Evolutionary conservation across 352 stramenopile species (phyloP).

Genomic region (Pythium monospermum): DNA sequence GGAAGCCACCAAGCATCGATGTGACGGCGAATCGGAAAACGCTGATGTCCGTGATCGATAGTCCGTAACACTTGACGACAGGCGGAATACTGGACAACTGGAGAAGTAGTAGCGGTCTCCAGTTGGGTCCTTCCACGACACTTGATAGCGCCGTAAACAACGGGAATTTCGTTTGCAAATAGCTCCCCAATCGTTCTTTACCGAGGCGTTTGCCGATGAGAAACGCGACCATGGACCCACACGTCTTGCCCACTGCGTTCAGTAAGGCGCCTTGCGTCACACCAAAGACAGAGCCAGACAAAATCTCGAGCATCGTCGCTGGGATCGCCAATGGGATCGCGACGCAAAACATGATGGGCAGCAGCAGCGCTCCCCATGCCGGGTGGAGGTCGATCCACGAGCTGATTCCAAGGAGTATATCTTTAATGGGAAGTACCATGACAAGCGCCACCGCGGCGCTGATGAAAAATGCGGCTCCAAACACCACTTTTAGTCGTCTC

Average conservation of each 20-base stretch:
- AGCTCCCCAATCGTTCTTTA: conserved; percentile 37
- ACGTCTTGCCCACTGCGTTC: conserved; percentile 56
- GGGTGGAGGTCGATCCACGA: conserved; percentile 49
- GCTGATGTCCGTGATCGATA: conserved; percentile 60
- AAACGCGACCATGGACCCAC: conserved; percentile 60
- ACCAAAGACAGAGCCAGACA: conserved; percentile 61
- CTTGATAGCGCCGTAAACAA: conserved; percentile 39
- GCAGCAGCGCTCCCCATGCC: conserved; percentile 34
- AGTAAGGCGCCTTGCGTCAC: conserved; percentile 39
- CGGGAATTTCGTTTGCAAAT: conserved; percentile 58
- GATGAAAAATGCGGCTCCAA: conserved; percentile 11
- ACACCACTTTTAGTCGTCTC: conserved; percentile 26
- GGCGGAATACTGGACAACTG: conserved; percentile 72
- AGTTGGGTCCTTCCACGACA: conserved; percentile 56
- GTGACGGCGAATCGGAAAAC: conserved; percentile 49
- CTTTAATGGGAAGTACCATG: conserved; percentile 39
- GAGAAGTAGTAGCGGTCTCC: conserved; percentile 66
- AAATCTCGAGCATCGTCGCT: conserved; percentile 58
- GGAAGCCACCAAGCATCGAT: conserved; percentile 45
- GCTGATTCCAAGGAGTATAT: conserved; percentile 24
- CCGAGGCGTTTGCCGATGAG: conserved; percentile 50
- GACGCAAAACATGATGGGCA: conserved; percentile 48
- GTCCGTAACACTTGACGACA: conserved; percentile 68
- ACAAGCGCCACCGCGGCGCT: conserved; percentile 20
- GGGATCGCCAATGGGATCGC: conserved; percentile 62